A percentile compares a stretch with the other conserved stretches of the same genome.
phyloP scores from a whole-genome alignment of 2,329 filamentous ascomycete species.

The Penicillium paneum region DNA sequence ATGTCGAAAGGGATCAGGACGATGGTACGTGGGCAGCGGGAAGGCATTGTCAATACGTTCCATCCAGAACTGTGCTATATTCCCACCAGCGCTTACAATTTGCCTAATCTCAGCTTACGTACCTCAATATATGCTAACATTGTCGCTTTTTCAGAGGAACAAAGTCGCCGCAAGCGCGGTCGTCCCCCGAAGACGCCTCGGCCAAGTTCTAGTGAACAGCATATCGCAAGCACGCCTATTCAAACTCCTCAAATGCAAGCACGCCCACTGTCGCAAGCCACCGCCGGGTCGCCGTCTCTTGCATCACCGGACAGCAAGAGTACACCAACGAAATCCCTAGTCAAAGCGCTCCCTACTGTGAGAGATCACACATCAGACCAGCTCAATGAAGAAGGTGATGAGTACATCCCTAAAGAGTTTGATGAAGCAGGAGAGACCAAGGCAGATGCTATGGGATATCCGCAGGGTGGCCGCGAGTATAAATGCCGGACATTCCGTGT shows the following conservation, averaged over 20 bases:
- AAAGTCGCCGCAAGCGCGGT: constrained; percentile 49
- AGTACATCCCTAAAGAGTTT: constrained; percentile 89
- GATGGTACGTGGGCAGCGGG: constrained; percentile 63
- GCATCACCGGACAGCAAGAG: constrained; percentile 61
- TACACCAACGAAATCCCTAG: constrained; percentile 73
- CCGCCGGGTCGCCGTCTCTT: constrained; percentile 54
- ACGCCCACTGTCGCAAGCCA: constrained; percentile 34
- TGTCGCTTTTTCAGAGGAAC: constrained; percentile 32
- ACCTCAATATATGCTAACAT: constrained; percentile 18
- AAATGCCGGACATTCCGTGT: constrained; percentile 91
- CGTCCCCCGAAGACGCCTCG: constrained; percentile 50
- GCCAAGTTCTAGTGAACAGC: constrained; percentile 33
- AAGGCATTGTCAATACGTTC: constrained; percentile 1
- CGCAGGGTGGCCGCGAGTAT: constrained; percentile 80
- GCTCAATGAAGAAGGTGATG: constrained; percentile 80
- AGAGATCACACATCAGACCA: constrained; percentile 97
- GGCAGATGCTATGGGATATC: constrained; percentile 77
- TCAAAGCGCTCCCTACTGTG: constrained; percentile 94
- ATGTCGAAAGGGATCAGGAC: constrained; percentile 60
- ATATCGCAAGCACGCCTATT: constrained; percentile 29
- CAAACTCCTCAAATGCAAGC: constrained; percentile 43
- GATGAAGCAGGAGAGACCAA: constrained; percentile 95
- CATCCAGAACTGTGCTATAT: not conserved
- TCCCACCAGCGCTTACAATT: not conserved
- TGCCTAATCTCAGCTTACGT: constrained; percentile 16